phyloP scores from a whole-genome alignment of 2,329 filamentous ascomycete genomes.

The Colletotrichum navitas region DNA sequence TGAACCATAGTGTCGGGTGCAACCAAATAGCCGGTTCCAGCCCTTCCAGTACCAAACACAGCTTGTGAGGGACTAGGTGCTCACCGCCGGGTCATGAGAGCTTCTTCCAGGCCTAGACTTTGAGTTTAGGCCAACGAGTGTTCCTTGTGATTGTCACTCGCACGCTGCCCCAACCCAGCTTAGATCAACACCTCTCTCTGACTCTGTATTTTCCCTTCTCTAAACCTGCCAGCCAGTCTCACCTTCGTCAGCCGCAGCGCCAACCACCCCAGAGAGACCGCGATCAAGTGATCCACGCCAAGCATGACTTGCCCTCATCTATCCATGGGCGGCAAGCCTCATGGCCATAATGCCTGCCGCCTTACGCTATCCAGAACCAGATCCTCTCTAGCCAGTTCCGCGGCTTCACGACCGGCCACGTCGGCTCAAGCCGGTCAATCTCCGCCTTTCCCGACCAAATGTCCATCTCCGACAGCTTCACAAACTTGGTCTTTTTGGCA shows the following conservation, averaged over 20 bases:
- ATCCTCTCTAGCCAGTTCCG: constrained; percentile 55
- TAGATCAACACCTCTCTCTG: not conserved
- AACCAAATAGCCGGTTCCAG: not conserved
- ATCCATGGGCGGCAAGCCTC: not conserved
- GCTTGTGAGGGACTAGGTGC: constrained; percentile 6
- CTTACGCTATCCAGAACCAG: constrained; percentile 57
- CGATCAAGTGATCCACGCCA: not conserved
- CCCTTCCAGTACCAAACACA: not conserved
- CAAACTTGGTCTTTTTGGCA: constrained; percentile 68
- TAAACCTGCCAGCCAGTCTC: not conserved
- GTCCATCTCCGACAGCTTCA: constrained; percentile 54
- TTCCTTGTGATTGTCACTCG: not conserved
- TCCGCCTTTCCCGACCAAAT: constrained; percentile 57
- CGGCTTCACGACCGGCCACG: constrained; percentile 53
- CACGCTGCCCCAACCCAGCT: not conserved
- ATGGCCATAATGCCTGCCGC: constrained; percentile 43
- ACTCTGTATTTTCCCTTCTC: not conserved
- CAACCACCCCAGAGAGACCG: not conserved
- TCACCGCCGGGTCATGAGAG: constrained; percentile 17
- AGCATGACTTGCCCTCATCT: not conserved
- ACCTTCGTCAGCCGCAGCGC: not conserved
- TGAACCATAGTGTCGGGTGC: constrained; percentile 7
- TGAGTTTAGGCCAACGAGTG: too few relatives aligned
- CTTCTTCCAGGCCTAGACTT: not conserved
- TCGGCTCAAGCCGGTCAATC: constrained; percentile 53